Base-by-base conservation (phyloP, 345 rosid genomes). In the Balakata baccata region DNA sequence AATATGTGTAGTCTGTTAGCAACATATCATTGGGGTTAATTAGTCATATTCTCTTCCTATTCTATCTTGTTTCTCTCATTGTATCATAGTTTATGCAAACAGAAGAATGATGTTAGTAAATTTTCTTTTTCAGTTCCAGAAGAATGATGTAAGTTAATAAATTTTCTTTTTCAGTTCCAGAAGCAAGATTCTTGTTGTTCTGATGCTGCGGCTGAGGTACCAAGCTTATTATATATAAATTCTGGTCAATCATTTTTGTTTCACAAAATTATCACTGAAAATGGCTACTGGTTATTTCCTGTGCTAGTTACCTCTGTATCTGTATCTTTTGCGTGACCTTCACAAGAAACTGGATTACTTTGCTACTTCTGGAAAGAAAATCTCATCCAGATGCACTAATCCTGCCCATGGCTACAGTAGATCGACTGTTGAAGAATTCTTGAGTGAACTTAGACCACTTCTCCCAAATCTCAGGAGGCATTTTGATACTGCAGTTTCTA, bases 171-270 rank as follows among this genome's bases (percentile, higher is more conserved):
- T 59, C 47, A 68, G 77, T 77, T 85, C 82, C 88, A 80, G 89
- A 86, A 84, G 70, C 86, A 82, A 73, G 79, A 85, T 50, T 76
- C 78, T 41, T 79, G 87, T 83, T 86, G 87, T 82, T 74, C 83
- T 66, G 98, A 89, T 82, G 89, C 87, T 77, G 74, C 77, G 73
- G 87, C 92, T 61, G 94, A 89, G 96, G 98, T 92, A 84, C 64
- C 56, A 39, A 56, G 22, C 56, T 69, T 63, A 25, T 75, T 51
- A 3, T 69, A 12, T 23, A 34, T 29, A n/a, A 29, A 23, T 71
- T 12, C 22, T 47, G 13, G 41, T 64, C 18, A 18, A 54, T 60
- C 20, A 54, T 49, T 41, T 49, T 63, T 72, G 14, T 52, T 52
- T 37, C 56, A 51, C 5, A 51, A 13, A 51, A 3, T 51, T 51